Conservation (phyloP, 345 rosid genomes). For the Excoecaria agallocha region DNA sequence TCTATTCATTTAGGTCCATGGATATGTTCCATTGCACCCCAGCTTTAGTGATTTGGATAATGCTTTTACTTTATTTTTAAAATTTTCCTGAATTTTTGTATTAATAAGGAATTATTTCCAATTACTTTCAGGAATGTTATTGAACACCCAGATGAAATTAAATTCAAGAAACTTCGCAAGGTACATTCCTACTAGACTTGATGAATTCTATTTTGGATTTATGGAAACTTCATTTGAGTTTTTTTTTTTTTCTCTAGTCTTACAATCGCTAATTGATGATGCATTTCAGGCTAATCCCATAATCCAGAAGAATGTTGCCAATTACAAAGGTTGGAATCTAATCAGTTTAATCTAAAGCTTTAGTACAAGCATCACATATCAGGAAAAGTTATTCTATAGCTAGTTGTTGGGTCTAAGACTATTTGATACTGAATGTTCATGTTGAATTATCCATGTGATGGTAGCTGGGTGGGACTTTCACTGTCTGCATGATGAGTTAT, state of each 20-base stretch:
- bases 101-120: conserved; percentile 9
- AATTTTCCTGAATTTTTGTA: background rate
- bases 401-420: background rate
- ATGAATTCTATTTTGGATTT: background rate
- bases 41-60: background rate
- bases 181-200: conserved; percentile 29
- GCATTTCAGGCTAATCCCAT: conserved; percentile 70
- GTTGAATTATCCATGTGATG: background rate
- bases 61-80: conserved; percentile 4
- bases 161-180: conserved; percentile 78
- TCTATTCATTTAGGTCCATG: background rate
- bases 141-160: conserved; percentile 70
- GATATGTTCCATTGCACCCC: background rate
- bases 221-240: background rate
- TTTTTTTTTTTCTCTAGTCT: background rate
- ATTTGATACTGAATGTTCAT: background rate
- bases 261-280: conserved; percentile 6
- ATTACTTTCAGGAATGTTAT: conserved; percentile 62
- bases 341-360: background rate
- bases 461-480: background rate
- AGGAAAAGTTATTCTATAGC: background rate
- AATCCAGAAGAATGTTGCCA: conserved; percentile 59
- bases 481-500: background rate
- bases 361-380: background rate
- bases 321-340: conserved; percentile 49